A percentile compares a stretch with the other conserved stretches of the same genome.
phyloP scores from a whole-genome alignment of 75 land plant species.

The Azolla pinnata region DNA sequence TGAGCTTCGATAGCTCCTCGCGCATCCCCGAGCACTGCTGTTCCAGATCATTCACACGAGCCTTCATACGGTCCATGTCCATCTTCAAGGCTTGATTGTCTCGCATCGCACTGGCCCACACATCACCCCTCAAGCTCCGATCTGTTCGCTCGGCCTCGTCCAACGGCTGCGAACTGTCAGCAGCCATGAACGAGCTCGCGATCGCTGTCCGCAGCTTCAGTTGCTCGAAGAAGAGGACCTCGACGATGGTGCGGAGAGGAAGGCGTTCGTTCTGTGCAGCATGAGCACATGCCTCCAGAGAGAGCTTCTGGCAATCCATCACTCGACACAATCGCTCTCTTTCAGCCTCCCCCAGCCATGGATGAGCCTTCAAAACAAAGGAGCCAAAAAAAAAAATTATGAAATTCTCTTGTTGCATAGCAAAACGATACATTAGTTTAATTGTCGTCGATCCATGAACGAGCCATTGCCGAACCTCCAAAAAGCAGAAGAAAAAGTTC shows the following conservation, averaged over 20 bases:
- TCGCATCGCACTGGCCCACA: constrained; percentile 48
- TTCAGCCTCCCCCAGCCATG: constrained; percentile 69
- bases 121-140: constrained; percentile 20
- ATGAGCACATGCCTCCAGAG: constrained; percentile 80
- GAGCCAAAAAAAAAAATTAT: background rate
- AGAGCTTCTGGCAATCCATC: constrained; percentile 95
- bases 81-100: constrained; percentile 71
- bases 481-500: too few relatives aligned
- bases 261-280: constrained; percentile 97
- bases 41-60: constrained; percentile 56
- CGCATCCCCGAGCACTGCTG: constrained; percentile 48
- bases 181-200: constrained; percentile 69
- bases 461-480: too few relatives aligned
- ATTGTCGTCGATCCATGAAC: too few relatives aligned
- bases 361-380: constrained; percentile 50
- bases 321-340: constrained; percentile 66
- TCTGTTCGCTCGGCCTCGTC: too few relatives aligned
- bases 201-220: constrained; percentile 78
- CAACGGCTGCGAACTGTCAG: constrained; percentile 41
- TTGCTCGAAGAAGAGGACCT: constrained; percentile 89
- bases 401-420: too few relatives aligned
- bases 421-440: too few relatives aligned
- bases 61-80: constrained; percentile 79
- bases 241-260: constrained; percentile 78
- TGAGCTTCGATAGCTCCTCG: constrained; percentile 48